These are phyloP conservation scores for Xerophyta viscosa DNA, from an alignment of 106 monocot genomes.

Conservation along the genomic window DNA sequence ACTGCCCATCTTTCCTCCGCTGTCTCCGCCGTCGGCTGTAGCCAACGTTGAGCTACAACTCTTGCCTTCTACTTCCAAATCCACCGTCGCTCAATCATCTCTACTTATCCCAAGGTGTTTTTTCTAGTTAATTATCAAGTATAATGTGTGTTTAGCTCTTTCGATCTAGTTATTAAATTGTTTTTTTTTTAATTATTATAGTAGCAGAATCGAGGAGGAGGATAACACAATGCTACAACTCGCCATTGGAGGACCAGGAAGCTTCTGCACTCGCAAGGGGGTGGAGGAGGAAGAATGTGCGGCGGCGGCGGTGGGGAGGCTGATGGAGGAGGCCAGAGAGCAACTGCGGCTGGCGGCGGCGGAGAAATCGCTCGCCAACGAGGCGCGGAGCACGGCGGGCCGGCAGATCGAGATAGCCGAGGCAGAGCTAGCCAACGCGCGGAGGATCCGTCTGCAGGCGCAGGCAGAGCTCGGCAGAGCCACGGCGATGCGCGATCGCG, in stretches of 20 bases:
- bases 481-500: slow-evolving; percentile 27
- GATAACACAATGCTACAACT: too few relatives aligned
- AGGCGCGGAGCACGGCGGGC: slow-evolving; percentile 22
- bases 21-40: not conserved
- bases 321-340: slow-evolving; percentile 17
- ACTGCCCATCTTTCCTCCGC: not conserved
- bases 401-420: slow-evolving; percentile 36
- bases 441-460: slow-evolving; percentile 39
- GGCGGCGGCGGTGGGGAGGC: not conserved
- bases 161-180: too few relatives aligned
- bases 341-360: slow-evolving; percentile 15
- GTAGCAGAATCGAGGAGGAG: too few relatives aligned
- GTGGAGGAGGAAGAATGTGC: not conserved
- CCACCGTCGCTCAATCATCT: not conserved
- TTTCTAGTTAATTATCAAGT: too few relatives aligned
- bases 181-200: too few relatives aligned
- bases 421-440: slow-evolving; percentile 36
- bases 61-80: not conserved
- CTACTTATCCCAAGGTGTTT: slow-evolving; percentile 8
- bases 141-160: too few relatives aligned
- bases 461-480: slow-evolving; percentile 33
- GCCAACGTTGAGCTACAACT: slow-evolving; percentile 27
- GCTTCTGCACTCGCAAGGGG: too few relatives aligned
- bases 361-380: slow-evolving; percentile 24
- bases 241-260: too few relatives aligned